Base-by-base conservation (phyloP, 768 basidiomycete genomes). In the Termitomyces titanicus region DNA sequence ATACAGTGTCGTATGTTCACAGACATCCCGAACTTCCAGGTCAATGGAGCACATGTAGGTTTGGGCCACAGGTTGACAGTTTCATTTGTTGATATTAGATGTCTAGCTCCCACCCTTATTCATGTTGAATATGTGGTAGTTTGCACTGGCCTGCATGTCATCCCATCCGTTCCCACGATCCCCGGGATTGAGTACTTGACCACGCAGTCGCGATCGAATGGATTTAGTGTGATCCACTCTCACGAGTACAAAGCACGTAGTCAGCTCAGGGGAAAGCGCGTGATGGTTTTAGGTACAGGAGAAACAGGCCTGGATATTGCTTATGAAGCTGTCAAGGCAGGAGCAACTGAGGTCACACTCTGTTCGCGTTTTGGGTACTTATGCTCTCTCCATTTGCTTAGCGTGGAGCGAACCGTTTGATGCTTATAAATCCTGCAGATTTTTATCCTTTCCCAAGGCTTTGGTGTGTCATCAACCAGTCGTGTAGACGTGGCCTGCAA, bases 221-320 rank as follows among this genome's bases (percentile, higher is more conserved):
- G 43, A 29, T 67, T 72, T 8, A 58, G 54, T 20, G 70, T 72
- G 2, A 73, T 79, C 50, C 84, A 86, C 63, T 84, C 82, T 2
- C 66, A 68, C 5, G 62, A 74, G 34, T 84, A 85, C 70, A 84
- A 84, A 60, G 61, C 64, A 5, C 74, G 77, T 13, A 59, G 65
- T 0, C 77, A 82, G 58, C 68, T 84, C 10, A 43, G 56, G 13
- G 76, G 73, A 24, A 74, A 76, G 58, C 70, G 72, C 22, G 76
- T 86, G 20, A 70, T 85, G 69, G 74, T 86, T 22, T 70, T 85
- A 17, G 84, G 84, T 0, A 79, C 77, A 10, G 84, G 84, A 2
- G 84, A 86, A 64, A 86, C 84, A 5, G 82, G 82, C 2, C 80
- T 83, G 79, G 84, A 86, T 59, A 65, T 86, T 17, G 80, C 75